Base-by-base conservation (phyloP, 2,329 filamentous ascomycete species). In the Talaromyces pinophilus region DNA sequence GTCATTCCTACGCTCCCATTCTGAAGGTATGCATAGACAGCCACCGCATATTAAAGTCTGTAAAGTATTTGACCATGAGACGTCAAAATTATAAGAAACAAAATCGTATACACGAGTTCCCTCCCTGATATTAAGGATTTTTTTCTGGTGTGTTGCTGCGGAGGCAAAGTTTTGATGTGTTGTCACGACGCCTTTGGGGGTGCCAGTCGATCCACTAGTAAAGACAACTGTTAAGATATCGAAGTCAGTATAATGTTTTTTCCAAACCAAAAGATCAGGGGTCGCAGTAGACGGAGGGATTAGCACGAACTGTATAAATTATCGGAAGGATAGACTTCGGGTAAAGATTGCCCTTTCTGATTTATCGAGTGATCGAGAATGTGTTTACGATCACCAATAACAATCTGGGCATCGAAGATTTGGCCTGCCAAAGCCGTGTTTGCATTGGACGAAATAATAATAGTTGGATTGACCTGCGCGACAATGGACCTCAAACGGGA, bases 201-300 rank as follows among this genome's bases (percentile, higher is more conserved):
- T 87, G 13, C 93, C 93, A 0, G 93, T 97, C 3, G 92, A 96
- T 2, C 93, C 93, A 57, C 92, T 96, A 0, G 93, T 97, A 76
- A 96, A 97, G 87, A 97, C 93, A 67, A 97, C 87, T 65, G 22
- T 54, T 11, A 10, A 54, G 8, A 54, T 33, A 33, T 30, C 17
- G 8, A 33, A n/a, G 28, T 54, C 17, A 54, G 50, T 33, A 54
- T 33, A 5, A n/a, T 28, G 4, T 7, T 28, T 30, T 10, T n/a
- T 5, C 1, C 3, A 54, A 2, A 33, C 6, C 13, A 4, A 2
- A 25, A 5, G 1, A 11, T 15, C 10, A 22, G 13, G 4, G n/a
- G 3, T 11, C 10, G 2, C 10, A 5, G 1, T 15, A 25, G 46
- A 17, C 5, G 15, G 13, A 33, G 22, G 25, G 3, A 10, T 15